These are phyloP conservation scores for Eudorina sp. DNA, from an alignment of 139 green algal species.

Conservation along the genomic window DNA sequence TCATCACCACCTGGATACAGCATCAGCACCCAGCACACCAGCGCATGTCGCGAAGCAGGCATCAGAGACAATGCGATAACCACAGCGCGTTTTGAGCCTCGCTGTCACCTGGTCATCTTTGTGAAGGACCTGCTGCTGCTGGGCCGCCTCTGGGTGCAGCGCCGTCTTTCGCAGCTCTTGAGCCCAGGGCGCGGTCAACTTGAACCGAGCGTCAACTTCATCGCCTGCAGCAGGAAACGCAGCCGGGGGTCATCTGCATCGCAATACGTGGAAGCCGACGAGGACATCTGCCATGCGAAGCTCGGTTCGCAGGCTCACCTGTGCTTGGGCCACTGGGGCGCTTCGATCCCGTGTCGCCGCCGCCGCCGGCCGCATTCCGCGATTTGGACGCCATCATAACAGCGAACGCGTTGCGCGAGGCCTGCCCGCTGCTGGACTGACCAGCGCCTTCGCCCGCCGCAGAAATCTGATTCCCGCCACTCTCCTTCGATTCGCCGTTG, in stretches of 20 bases:
- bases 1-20: conserved; percentile 68
- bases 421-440: not conserved
- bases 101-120: conserved; percentile 35
- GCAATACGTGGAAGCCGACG: too few species aligned
- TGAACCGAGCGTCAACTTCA: not conserved
- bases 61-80: too few species aligned
- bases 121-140: conserved; percentile 4
- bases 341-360: not conserved
- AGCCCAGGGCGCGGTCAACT: not conserved
- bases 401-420: not conserved
- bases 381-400: conserved; percentile 39
- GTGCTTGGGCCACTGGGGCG: not conserved
- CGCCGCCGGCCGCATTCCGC: not conserved
- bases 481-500: too few species aligned
- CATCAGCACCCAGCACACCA: not conserved
- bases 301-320: not conserved
- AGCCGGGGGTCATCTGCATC: not conserved
- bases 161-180: conserved; percentile 24
- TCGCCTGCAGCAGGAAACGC: conserved; percentile 13
- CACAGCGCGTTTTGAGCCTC: too few species aligned
- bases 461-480: too few species aligned
- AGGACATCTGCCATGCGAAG: not conserved
- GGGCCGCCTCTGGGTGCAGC: not conserved
- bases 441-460: not conserved
- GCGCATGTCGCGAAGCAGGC: too few species aligned